phyloP scores from a whole-genome alignment of 805 yeast genomes.

The Metschnikowia drakensbergensis region DNA sequence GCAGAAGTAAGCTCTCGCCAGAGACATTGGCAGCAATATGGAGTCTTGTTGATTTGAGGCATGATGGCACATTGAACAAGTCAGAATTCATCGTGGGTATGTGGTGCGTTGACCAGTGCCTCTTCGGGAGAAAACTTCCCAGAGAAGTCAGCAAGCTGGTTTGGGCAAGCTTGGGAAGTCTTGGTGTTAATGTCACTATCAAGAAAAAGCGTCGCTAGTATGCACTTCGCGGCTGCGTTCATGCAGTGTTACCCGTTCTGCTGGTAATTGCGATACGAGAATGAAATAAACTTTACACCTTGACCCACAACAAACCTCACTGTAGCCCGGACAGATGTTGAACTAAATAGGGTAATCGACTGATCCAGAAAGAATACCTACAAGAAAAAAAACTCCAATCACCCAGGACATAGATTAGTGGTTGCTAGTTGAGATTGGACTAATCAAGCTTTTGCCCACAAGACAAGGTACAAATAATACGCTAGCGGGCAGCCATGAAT shows the following conservation, averaged over 20 bases:
- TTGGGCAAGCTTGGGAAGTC: constrained; percentile 72
- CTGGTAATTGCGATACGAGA: constrained; percentile 2
- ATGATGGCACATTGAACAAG: constrained; percentile 72
- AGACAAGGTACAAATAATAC: neutral
- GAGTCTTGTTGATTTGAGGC: constrained; percentile 63
- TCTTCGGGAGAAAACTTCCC: constrained; percentile 90
- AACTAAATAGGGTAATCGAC: neutral
- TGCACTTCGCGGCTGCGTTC: neutral
- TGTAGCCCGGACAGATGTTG: neutral
- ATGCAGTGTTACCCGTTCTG: constrained; percentile 3
- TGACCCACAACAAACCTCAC: neutral
- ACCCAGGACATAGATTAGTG: no score
- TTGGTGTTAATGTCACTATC: constrained; percentile 40
- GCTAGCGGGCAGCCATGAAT: constrained; percentile 25
- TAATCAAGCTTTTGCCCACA: neutral
- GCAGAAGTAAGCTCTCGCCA: constrained; percentile 65
- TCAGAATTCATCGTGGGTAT: constrained; percentile 91
- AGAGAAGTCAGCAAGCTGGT: constrained; percentile 58
- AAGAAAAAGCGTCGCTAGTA: constrained; percentile 28
- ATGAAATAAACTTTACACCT: neutral
- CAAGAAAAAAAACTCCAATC: no score
- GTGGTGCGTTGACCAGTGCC: constrained; percentile 96
- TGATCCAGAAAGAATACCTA: no score
- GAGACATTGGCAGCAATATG: constrained; percentile 58
- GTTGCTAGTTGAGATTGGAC: neutral